These are phyloP conservation scores for Parmales sp. DNA, from an alignment of 108 stramenopile genomes.

Conservation along the genomic window DNA sequence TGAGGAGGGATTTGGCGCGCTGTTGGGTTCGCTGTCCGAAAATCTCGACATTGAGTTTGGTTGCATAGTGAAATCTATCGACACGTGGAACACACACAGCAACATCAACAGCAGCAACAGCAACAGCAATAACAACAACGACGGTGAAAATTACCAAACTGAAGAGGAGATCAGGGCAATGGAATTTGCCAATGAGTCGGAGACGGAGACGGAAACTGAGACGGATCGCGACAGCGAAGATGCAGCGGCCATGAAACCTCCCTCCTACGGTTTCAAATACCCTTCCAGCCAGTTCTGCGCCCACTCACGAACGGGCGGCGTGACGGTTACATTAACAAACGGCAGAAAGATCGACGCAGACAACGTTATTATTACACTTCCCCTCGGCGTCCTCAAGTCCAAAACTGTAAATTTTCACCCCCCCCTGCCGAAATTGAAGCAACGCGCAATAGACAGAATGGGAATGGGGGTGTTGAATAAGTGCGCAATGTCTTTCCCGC, in stretches of 20 bases:
- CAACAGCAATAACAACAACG: background rate
- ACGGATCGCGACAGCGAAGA: too few species aligned
- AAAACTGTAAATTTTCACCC: constrained; percentile 51
- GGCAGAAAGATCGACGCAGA: constrained; percentile 63
- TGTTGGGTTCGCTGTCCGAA: constrained; percentile 58
- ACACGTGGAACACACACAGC: background rate
- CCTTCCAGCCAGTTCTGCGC: too few species aligned
- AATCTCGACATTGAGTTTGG: constrained; percentile 51
- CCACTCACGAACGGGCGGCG: background rate
- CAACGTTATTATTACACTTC: constrained; percentile 69
- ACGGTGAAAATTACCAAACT: background rate
- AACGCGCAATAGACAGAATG: constrained; percentile 55
- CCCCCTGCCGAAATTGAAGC: constrained; percentile 52
- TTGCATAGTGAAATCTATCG: constrained; percentile 30
- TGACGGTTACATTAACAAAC: constrained; percentile 13
- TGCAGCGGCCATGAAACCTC: too few species aligned
- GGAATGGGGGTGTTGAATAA: constrained; percentile 79
- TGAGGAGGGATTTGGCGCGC: constrained; percentile 54
- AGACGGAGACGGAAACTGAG: too few species aligned
- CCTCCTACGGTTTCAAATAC: too few species aligned
- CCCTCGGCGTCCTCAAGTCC: constrained; percentile 69
- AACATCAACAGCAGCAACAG: background rate
- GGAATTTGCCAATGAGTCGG: too few species aligned
- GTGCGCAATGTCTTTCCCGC: constrained; percentile 60
- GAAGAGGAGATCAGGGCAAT: background rate